Percentiles rank a stretch among this genome's conserved stretches.
phyloP scores from a whole-genome alignment of 208 protist genomes.

The Chromosphaera perkinsii region DNA sequence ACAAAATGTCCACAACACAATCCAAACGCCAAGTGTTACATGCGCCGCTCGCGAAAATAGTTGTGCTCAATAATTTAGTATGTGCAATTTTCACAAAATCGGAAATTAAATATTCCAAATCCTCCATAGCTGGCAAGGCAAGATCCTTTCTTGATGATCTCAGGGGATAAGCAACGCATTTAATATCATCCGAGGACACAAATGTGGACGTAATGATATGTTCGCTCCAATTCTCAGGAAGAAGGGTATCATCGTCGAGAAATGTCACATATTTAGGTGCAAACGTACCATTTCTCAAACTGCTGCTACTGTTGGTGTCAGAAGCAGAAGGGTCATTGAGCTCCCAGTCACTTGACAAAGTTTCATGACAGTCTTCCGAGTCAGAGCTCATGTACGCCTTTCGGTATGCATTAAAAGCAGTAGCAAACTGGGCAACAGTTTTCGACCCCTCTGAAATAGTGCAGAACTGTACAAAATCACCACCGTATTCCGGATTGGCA shows the following conservation, averaged over 20 bases:
- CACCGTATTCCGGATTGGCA: too few species aligned
- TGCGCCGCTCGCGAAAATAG: not conserved
- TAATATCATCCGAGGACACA: not conserved
- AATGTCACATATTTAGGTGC: not conserved
- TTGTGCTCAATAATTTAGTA: not conserved
- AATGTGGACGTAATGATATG: not conserved
- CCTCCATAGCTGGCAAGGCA: not conserved
- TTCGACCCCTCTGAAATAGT: too few species aligned
- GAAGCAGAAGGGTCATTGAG: too few species aligned
- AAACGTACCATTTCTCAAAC: too few species aligned
- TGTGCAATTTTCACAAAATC: not conserved
- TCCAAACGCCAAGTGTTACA: not conserved
- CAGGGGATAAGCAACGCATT: not conserved
- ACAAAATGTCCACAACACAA: not conserved
- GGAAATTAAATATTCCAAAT: not conserved
- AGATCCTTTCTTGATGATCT: not conserved
- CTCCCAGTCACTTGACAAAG: too few species aligned
- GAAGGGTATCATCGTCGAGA: not conserved
- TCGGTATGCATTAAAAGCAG: not conserved
- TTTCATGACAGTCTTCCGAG: too few species aligned
- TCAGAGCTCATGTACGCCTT: too few species aligned
- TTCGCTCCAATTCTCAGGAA: too few species aligned
- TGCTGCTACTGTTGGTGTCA: too few species aligned
- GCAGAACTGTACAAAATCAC: too few species aligned
- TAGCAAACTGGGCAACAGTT: not conserved